These are phyloP conservation scores for Pontederia crassipes DNA, from an alignment of 176 grass and related monocot species.

Conservation along the genomic window DNA sequence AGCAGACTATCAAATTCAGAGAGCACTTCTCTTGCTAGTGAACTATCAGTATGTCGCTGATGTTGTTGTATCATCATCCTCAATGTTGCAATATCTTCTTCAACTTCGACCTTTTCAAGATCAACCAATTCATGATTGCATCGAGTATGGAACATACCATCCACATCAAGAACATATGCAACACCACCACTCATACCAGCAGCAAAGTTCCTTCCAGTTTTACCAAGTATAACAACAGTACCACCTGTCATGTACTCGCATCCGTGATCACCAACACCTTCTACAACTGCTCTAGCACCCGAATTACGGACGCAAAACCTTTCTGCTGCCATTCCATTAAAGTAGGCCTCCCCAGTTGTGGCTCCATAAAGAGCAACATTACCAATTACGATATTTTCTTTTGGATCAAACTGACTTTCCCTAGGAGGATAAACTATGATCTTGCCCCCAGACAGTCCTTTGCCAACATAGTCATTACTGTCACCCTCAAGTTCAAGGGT, in stretches of 20 bases:
- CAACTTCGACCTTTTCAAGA: slow-evolving; percentile 71
- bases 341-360: slow-evolving; percentile 87
- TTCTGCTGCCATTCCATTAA: slow-evolving; percentile 98
- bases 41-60: slow-evolving; percentile 58
- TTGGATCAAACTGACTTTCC: slow-evolving; percentile 62
- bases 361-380: slow-evolving; percentile 98
- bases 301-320: slow-evolving; percentile 96
- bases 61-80: slow-evolving; percentile 99
- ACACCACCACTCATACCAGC: slow-evolving; percentile 97
- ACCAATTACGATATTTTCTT: slow-evolving; percentile 96
- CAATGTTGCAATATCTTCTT: slow-evolving; percentile 70
- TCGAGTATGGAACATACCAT: slow-evolving; percentile 56
- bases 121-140: slow-evolving; percentile 93
- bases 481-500: slow-evolving; percentile 97
- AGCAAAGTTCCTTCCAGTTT: slow-evolving; percentile 95
- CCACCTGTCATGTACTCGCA: slow-evolving; percentile 99
- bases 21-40: slow-evolving; percentile 60
- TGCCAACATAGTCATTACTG: slow-evolving; percentile 97
- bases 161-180: slow-evolving; percentile 84
- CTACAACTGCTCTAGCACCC: slow-evolving; percentile 89
- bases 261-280: slow-evolving; percentile 98
- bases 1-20: slow-evolving; percentile 65
- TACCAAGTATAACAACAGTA: slow-evolving; percentile 76
- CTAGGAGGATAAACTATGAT: slow-evolving; percentile 87
- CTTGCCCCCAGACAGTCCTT: slow-evolving; percentile 94